phyloP scores from a whole-genome alignment of 2,329 filamentous ascomycete species.

The Zasmidium cellare region DNA sequence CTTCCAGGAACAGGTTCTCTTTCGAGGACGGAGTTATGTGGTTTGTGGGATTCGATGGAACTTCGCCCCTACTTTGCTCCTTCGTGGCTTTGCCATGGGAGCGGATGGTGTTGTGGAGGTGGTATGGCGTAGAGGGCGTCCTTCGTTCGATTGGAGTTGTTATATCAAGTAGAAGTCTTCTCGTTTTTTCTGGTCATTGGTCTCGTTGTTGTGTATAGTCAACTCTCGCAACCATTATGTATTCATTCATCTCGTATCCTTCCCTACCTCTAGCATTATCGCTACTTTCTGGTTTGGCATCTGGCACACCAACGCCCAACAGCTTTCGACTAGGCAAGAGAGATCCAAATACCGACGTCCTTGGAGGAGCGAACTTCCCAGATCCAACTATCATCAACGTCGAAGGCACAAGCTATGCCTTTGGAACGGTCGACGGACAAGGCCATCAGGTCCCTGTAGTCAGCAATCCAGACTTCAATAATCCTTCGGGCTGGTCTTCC shows the following conservation, averaged over 20 bases:
- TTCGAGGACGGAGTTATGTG: no score
- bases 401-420: conserved; percentile 56
- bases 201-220: no score
- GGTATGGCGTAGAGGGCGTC: no score
- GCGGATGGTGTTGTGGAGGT: no score
- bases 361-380: conserved; percentile 48
- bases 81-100: background rate
- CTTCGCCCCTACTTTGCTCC: background rate
- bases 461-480: conserved; percentile 46
- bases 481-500: conserved; percentile 41
- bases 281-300: no score
- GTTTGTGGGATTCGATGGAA: no score
- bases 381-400: conserved; percentile 54
- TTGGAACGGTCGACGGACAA: conserved; percentile 43
- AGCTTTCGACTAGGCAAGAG: background rate
- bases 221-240: no score
- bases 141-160: background rate
- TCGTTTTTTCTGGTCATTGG: no score
- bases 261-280: no score
- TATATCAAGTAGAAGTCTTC: no score
- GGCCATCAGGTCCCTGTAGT: conserved; percentile 54
- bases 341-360: conserved; percentile 15
- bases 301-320: no score
- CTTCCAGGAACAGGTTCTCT: background rate
- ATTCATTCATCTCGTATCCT: no score